A percentile compares a stretch with the other conserved stretches of the same genome.
phyloP scores from a whole-genome alignment of 2,329 filamentous ascomycete species.

The Neofusicoccum ribis region DNA sequence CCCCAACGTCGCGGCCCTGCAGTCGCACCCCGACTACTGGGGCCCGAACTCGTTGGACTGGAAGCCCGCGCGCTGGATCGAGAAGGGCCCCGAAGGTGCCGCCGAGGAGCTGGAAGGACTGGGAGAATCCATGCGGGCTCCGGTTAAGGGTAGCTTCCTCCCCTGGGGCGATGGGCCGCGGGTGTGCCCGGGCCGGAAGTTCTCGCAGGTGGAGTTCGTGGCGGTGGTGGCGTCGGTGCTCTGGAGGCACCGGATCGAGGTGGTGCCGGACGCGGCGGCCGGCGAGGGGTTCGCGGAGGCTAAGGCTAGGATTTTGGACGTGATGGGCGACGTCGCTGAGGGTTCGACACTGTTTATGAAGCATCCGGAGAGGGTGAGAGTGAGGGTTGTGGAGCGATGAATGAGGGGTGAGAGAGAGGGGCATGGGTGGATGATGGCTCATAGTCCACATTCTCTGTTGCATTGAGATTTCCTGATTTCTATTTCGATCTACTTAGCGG shows the following conservation, averaged over 20 bases:
- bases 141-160: slow-evolving; percentile 23
- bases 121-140: neutral
- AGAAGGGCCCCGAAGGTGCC: neutral
- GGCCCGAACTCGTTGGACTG: slow-evolving; percentile 3
- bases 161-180: slow-evolving; percentile 35
- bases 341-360: neutral
- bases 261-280: neutral
- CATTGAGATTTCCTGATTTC: no score
- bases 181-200: slow-evolving; percentile 36
- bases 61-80: neutral
- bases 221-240: slow-evolving; percentile 31
- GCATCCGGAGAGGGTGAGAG: neutral
- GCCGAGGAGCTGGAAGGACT: neutral
- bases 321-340: slow-evolving; percentile 18
- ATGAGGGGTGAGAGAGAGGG: no score
- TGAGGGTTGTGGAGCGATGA: neutral
- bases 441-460: no score
- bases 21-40: slow-evolving; percentile 6
- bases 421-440: no score
- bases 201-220: slow-evolving; percentile 40
- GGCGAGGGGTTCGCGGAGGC: slow-evolving; percentile 22
- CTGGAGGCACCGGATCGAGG: slow-evolving; percentile 24
- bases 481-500: no score
- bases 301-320: slow-evolving; percentile 19
- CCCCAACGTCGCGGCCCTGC: slow-evolving; percentile 5